These are phyloP conservation scores for Blastobotrys robertii DNA, from an alignment of 805 yeast genomes.

Conservation along the genomic window DNA sequence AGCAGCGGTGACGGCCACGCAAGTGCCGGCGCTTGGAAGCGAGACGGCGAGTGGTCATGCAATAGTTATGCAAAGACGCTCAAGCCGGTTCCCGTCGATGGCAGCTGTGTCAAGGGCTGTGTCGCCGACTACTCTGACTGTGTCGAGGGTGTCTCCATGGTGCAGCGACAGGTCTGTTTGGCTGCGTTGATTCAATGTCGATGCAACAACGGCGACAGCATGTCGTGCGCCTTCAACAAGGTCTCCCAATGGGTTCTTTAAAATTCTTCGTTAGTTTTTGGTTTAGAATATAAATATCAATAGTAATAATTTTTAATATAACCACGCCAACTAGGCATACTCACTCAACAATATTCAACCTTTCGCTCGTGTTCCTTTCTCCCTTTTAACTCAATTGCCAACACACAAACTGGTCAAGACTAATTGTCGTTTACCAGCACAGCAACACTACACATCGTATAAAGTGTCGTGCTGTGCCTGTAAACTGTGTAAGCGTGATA, in stretches of 20 bases:
- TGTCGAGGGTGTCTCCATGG: slow-evolving; percentile 4
- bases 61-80: not conserved
- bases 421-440: too few species aligned
- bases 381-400: too few species aligned
- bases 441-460: too few species aligned
- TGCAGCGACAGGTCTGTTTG: slow-evolving; percentile 14
- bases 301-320: not conserved
- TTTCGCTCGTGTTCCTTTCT: too few species aligned
- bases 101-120: slow-evolving; percentile 19
- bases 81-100: slow-evolving; percentile 7
- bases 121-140: slow-evolving; percentile 13
- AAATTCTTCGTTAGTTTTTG: slow-evolving; percentile 14
- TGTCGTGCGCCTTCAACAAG: slow-evolving; percentile 12
- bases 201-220: slow-evolving; percentile 18
- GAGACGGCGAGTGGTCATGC: not conserved
- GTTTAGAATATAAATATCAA: not conserved
- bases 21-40: not conserved
- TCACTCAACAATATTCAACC: too few species aligned
- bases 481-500: too few species aligned
- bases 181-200: slow-evolving; percentile 18
- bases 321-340: not conserved
- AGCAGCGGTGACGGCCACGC: not conserved
- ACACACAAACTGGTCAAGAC: too few species aligned
- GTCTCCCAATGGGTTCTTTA: slow-evolving; percentile 13
- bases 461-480: too few species aligned